Conservation (phyloP, 192 early-diverging fungal species). For the Jimgerdemannia flammicorona region DNA sequence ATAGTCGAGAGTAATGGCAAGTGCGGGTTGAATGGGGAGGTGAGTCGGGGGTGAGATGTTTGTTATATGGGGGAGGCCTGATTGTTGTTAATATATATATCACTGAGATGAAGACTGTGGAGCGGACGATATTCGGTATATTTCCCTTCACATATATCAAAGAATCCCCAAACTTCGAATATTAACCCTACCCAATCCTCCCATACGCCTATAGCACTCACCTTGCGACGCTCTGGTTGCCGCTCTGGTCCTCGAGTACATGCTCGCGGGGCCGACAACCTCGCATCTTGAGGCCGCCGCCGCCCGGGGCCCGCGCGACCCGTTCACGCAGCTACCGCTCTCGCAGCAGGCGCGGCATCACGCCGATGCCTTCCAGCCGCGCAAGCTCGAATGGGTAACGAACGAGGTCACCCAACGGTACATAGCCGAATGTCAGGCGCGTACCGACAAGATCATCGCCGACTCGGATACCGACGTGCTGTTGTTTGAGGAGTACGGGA, state of each 20-base stretch:
- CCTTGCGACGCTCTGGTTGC: conserved; percentile 83
- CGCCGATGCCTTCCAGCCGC: conserved; percentile 24
- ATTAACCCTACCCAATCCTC: no score
- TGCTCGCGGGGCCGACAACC: conserved; percentile 31
- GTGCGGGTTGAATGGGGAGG: conserved; percentile 55
- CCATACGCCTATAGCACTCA: conserved; percentile 51
- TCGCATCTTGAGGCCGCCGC: not conserved
- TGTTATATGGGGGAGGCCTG: not conserved
- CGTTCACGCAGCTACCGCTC: not conserved
- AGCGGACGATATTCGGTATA: not conserved
- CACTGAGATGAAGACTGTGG: not conserved
- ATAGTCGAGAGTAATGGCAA: conserved; percentile 73
- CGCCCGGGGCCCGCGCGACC: not conserved
- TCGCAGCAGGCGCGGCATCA: conserved; percentile 25
- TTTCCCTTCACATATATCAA: no score
- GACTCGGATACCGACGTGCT: conserved; percentile 62
- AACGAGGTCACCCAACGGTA: conserved; percentile 28
- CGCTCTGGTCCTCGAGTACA: conserved; percentile 52
- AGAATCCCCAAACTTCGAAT: no score
- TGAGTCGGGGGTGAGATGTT: not conserved
- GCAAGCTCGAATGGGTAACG: conserved; percentile 27
- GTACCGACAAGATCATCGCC: conserved; percentile 43
- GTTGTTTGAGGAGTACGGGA: conserved; percentile 68
- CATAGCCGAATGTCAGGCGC: conserved; percentile 31
- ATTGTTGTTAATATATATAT: no score